A percentile compares a stretch with the other conserved stretches of the same genome.
Evolutionary conservation across 2,329 filamentous ascomycete species (phyloP).

Genomic region (Elsinoe necatrix): DNA sequence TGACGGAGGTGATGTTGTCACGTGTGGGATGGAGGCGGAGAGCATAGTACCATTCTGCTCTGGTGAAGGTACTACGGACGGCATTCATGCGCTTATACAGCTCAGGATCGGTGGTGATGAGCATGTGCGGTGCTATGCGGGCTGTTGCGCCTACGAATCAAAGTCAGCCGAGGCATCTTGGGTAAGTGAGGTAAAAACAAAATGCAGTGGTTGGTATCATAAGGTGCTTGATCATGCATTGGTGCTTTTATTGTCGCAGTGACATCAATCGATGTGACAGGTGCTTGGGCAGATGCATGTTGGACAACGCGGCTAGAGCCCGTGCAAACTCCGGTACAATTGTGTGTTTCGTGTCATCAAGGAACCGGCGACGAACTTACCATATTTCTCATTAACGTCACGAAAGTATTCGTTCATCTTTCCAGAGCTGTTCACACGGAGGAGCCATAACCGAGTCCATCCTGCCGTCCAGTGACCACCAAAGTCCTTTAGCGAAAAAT

Average conservation of each 20-base stretch:
- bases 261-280: not conserved
- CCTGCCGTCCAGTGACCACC: conserved; percentile 32
- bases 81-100: conserved; percentile 33
- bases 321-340: not conserved
- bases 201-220: not conserved
- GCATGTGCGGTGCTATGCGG: conserved; percentile 30
- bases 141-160: conserved; percentile 30
- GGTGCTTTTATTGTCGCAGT: not conserved
- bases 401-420: conserved; percentile 33
- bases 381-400: conserved; percentile 31
- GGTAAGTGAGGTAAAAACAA: not conserved
- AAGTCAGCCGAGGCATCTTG: conserved; percentile 16
- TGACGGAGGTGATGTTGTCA: conserved; percentile 34
- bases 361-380: conserved; percentile 22
- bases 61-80: conserved; percentile 30
- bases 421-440: conserved; percentile 30
- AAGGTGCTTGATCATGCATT: not conserved
- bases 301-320: not conserved
- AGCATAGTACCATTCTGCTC: conserved; percentile 31
- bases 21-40: conserved; percentile 33
- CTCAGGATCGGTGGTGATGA: conserved; percentile 32
- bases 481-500: conserved; percentile 29
- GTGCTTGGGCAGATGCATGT: not conserved
- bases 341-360: not conserved
- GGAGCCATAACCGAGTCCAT: conserved; percentile 34